Percentiles rank a stretch among this genome's conserved stretches.
Conservation (phyloP, 768 basidiomycete genomes). For the Trametes cubensis region DNA sequence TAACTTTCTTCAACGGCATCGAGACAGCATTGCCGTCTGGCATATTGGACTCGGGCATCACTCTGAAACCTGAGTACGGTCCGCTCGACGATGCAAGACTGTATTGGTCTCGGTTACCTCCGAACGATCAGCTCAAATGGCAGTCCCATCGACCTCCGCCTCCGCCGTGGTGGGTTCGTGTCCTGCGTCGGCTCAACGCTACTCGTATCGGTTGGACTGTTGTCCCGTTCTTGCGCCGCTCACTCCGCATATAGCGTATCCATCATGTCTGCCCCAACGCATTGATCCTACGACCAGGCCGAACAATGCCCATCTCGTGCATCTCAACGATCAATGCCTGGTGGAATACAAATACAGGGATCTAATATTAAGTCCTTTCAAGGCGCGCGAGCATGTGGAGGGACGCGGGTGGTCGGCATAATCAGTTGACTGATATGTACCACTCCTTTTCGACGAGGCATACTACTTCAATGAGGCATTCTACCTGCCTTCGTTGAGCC, state of each 20-base stretch:
- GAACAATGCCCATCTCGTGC: too few species aligned
- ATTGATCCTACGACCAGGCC: too few species aligned
- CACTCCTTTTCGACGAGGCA: too few species aligned
- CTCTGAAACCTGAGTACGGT: background rate
- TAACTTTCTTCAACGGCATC: background rate
- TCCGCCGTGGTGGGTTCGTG: background rate
- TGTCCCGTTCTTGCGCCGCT: background rate
- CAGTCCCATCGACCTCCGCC: background rate
- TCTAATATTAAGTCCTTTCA: too few species aligned
- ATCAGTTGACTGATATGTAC: too few species aligned
- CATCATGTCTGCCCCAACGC: background rate
- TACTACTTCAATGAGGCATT: too few species aligned
- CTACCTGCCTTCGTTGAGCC: too few species aligned
- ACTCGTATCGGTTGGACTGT: background rate
- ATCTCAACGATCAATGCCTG: too few species aligned
- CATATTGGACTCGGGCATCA: background rate
- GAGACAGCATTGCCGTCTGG: background rate
- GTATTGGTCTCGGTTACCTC: conserved; percentile 3
- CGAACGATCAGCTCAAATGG: background rate
- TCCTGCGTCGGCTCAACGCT: background rate
- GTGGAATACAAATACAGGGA: too few species aligned
- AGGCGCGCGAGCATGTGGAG: too few species aligned
- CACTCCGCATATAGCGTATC: background rate
- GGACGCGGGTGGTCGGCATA: too few species aligned
- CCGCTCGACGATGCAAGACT: background rate